Percentiles rank a stretch among this genome's conserved stretches.
These are phyloP conservation scores for Hepatocystis sp. DNA, from an alignment of 169 alveolate genomes.

Conservation along the genomic window DNA sequence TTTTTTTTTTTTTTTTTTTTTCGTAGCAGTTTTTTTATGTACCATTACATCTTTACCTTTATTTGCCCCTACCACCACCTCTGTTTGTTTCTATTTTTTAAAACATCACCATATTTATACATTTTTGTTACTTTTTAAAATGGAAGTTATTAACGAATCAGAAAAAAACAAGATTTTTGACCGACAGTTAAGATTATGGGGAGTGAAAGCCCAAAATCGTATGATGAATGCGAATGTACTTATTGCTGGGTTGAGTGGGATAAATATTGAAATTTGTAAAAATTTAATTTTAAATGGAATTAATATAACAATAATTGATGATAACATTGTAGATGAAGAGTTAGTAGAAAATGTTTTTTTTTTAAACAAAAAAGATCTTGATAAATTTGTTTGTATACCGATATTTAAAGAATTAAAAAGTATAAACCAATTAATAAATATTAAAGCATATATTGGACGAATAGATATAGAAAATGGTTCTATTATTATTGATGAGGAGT, in stretches of 20 bases:
- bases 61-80: too few relatives aligned
- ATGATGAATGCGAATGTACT: conserved; percentile 47
- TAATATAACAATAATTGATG: conserved; percentile 78
- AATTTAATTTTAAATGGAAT: conserved; percentile 52
- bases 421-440: conserved; percentile 63
- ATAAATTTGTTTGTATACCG: conserved; percentile 26
- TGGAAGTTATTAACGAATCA: conserved; percentile 49
- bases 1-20: too few relatives aligned
- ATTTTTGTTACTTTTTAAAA: too few relatives aligned
- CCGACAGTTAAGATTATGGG: conserved; percentile 87
- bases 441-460: conserved; percentile 63
- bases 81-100: conserved; percentile 4
- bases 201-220: conserved; percentile 83
- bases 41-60: too few relatives aligned
- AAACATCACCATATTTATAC: neutral
- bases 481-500: conserved; percentile 35
- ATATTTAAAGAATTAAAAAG: conserved; percentile 69
- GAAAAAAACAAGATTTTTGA: conserved; percentile 78
- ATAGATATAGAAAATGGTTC: conserved; percentile 28
- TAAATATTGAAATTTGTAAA: conserved; percentile 59
- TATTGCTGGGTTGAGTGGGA: conserved; percentile 54
- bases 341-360: conserved; percentile 79
- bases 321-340: conserved; percentile 82
- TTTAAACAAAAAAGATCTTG: conserved; percentile 47
- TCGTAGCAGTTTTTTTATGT: too few relatives aligned